Conservation (phyloP, 192 early-diverging fungal species). For the Funneliformis geosporum region DNA sequence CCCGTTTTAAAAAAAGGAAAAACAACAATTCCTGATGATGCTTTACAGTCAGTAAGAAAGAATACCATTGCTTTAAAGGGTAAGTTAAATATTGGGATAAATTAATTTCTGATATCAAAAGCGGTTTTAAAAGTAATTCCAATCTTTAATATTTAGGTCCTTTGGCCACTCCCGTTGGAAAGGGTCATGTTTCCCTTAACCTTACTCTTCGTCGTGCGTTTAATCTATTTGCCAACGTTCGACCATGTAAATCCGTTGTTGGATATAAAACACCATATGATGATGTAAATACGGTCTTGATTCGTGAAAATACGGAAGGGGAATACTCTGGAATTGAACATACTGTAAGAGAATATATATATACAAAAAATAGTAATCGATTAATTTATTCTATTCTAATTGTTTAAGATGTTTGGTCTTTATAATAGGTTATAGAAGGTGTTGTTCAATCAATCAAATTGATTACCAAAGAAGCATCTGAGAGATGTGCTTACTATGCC, state of each 20-base stretch:
- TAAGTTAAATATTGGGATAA: slow-evolving; percentile 10
- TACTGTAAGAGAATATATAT: slow-evolving; percentile 47
- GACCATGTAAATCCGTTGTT: slow-evolving; percentile 95
- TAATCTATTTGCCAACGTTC: slow-evolving; percentile 97
- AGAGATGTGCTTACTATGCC: slow-evolving; percentile 90
- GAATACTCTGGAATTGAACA: slow-evolving; percentile 99
- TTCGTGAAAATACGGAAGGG: slow-evolving; percentile 99
- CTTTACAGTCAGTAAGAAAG: slow-evolving; percentile 85
- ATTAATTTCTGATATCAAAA: background rate
- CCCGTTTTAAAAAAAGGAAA: slow-evolving; percentile 85
- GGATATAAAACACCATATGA: slow-evolving; percentile 97
- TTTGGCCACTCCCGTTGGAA: slow-evolving; percentile 97
- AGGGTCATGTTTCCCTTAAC: slow-evolving; percentile 97
- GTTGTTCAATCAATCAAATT: slow-evolving; percentile 99
- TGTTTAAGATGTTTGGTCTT: slow-evolving; percentile 15
- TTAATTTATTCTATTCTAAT: background rate
- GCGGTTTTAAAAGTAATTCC: background rate
- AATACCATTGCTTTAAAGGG: slow-evolving; percentile 97
- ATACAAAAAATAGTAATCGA: background rate
- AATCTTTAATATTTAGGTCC: slow-evolving; percentile 53
- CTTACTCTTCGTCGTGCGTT: slow-evolving; percentile 89
- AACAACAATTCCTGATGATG: slow-evolving; percentile 90
- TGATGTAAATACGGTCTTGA: slow-evolving; percentile 96
- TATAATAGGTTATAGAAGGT: slow-evolving; percentile 48
- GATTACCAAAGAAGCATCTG: slow-evolving; percentile 93